Evolutionary conservation across 352 stramenopile species (phyloP).

Genomic region (Phytophthora pseudosyringae): DNA sequence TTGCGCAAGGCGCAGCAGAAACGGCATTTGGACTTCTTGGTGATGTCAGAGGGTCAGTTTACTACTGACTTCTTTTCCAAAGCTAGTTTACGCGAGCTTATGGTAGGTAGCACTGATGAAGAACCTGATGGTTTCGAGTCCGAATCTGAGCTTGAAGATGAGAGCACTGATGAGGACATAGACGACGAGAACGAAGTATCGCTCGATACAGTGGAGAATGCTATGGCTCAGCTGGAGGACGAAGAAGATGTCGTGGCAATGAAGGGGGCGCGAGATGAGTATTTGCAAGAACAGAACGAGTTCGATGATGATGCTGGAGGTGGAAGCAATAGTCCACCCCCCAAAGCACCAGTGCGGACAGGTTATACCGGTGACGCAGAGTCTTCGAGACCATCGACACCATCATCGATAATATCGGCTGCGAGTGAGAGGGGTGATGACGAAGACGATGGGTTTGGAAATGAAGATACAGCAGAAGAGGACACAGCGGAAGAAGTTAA

Average conservation of each 20-base stretch:
- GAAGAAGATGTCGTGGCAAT: conserved; percentile 95
- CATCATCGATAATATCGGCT: conserved; percentile 44
- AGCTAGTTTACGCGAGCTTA: conserved; percentile 90
- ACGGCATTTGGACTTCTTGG: conserved; percentile 96
- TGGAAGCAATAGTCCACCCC: conserved; percentile 19
- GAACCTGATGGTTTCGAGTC: conserved; percentile 39
- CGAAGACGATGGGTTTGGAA: conserved; percentile 42
- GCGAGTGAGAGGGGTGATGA: conserved; percentile 50
- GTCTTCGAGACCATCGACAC: conserved; percentile 37
- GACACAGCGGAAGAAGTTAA: conserved; percentile 21
- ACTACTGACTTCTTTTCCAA: conserved; percentile 88
- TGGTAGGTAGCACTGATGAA: conserved; percentile 54
- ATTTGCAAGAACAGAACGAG: conserved; percentile 60
- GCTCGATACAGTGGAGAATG: conserved; percentile 85
- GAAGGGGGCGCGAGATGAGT: conserved; percentile 74
- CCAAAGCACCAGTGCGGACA: conserved; percentile 1
- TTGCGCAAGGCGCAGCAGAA: conserved; percentile 99
- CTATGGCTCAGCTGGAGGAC: conserved; percentile 96
- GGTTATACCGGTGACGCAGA: neutral
- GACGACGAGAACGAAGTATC: conserved; percentile 61
- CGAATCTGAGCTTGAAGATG: conserved; percentile 46
- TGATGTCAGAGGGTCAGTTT: conserved; percentile 81
- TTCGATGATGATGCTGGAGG: conserved; percentile 60
- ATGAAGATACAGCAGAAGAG: conserved; percentile 34
- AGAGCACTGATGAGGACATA: conserved; percentile 46